phyloP scores from a whole-genome alignment of 2,329 filamentous ascomycete genomes.

The Talaromyces sp. region DNA sequence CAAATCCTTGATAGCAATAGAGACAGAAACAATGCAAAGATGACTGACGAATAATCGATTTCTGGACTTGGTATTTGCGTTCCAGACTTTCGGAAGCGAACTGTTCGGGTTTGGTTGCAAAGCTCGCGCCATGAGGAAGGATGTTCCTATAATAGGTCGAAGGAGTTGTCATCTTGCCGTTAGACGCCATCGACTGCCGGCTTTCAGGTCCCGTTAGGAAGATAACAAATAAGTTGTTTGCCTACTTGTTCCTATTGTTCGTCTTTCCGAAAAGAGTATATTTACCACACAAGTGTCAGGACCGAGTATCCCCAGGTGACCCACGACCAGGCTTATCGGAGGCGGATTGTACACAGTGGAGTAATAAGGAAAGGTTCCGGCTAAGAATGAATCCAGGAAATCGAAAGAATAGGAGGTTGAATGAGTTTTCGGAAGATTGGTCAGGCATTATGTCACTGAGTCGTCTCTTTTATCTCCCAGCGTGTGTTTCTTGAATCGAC shows the following conservation, averaged over 20 bases:
- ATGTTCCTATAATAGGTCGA: constrained; percentile 1
- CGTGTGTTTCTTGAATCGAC: not conserved
- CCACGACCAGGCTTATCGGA: not conserved
- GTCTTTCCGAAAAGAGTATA: not conserved
- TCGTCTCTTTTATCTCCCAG: not conserved
- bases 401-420: not conserved
- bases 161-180: not conserved
- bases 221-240: not conserved
- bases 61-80: constrained; percentile 11
- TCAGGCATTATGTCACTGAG: constrained; percentile 2
- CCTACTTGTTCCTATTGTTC: not conserved
- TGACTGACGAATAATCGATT: constrained; percentile 9
- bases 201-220: not conserved
- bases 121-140: constrained; percentile 7
- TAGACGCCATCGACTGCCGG: not conserved
- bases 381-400: not conserved
- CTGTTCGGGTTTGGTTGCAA: constrained; percentile 5
- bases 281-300: not conserved
- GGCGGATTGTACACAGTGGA: not conserved
- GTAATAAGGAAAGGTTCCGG: not conserved
- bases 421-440: not conserved
- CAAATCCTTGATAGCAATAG: constrained; percentile 14
- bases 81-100: constrained; percentile 6
- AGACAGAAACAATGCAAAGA: constrained; percentile 15
- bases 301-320: not conserved